Evolutionary conservation across 78 protist genomes (phyloP).

Genomic region (Paulinella micropora): DNA sequence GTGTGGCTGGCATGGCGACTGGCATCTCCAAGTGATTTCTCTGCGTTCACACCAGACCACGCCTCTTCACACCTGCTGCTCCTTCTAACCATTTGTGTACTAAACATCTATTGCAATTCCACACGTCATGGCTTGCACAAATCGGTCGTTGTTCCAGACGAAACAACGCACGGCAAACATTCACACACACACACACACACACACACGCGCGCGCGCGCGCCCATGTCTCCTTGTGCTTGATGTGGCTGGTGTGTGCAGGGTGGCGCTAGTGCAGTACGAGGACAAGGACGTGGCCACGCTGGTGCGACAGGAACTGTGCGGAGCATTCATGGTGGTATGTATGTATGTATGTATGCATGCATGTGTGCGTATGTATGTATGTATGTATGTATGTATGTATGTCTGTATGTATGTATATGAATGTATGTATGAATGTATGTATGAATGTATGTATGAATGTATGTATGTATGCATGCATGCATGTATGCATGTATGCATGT

Average conservation of each 20-base stretch:
- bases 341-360: not conserved
- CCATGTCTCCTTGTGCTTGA: not conserved
- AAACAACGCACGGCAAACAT: not conserved
- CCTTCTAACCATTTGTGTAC: too few species aligned
- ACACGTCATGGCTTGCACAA: too few species aligned
- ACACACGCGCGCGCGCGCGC: not conserved
- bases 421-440: not conserved
- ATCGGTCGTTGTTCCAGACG: not conserved
- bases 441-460: not conserved
- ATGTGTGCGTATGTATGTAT: not conserved
- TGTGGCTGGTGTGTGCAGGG: not conserved
- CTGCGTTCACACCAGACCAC: too few species aligned
- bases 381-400: not conserved
- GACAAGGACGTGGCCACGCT: not conserved
- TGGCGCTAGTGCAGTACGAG: not conserved
- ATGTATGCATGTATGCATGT: not conserved
- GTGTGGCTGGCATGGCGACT: too few species aligned
- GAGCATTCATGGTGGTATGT: not conserved
- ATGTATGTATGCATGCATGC: not conserved
- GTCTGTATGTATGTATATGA: not conserved
- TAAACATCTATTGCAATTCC: too few species aligned
- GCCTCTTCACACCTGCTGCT: too few species aligned
- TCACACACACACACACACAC: not conserved
- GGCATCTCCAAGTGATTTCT: too few species aligned
- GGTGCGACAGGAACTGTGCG: not conserved